phyloP scores from a whole-genome alignment of 805 yeast species.

The Saccharomycopsis sp. region DNA sequence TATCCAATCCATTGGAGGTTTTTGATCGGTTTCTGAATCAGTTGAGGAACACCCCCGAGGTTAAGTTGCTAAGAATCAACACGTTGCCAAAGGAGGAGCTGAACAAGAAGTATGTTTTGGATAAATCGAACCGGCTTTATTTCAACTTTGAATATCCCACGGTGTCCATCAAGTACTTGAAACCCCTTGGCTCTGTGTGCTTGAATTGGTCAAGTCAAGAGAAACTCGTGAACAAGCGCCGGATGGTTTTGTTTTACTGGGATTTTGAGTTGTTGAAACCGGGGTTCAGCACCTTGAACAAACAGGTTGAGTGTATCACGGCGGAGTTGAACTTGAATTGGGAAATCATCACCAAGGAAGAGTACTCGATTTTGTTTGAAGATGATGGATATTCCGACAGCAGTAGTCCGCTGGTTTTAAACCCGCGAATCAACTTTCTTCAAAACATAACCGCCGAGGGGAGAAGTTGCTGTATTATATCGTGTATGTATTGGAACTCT shows the following conservation, averaged over 20 bases:
- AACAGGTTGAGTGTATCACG: constrained; percentile 18
- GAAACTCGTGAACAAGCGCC: constrained; percentile 30
- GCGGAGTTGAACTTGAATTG: constrained; percentile 15
- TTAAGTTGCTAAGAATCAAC: constrained; percentile 18
- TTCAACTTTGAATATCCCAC: constrained; percentile 22
- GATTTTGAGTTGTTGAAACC: constrained; percentile 16
- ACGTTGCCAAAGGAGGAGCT: constrained; percentile 20
- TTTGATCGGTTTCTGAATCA: constrained; percentile 8
- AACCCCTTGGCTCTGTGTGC: constrained; percentile 31
- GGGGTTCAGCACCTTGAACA: constrained; percentile 4
- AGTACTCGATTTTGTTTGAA: constrained; percentile 26
- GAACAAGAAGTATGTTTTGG: neutral
- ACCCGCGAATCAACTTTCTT: constrained; percentile 31
- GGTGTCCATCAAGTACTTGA: constrained; percentile 16
- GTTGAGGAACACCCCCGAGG: constrained; percentile 10
- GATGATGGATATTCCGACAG: neutral
- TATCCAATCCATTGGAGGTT: constrained; percentile 2
- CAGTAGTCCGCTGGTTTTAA: constrained; percentile 21
- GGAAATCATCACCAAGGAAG: constrained; percentile 15
- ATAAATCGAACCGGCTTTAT: constrained; percentile 11
- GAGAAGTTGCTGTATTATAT: constrained; percentile 35
- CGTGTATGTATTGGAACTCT: constrained; percentile 50
- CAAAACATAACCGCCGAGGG: constrained; percentile 28
- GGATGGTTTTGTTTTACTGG: constrained; percentile 41
- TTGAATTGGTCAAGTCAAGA: constrained; percentile 39